Base-by-base conservation (phyloP, 805 yeast species). In the Sugiyamaella americana region DNA sequence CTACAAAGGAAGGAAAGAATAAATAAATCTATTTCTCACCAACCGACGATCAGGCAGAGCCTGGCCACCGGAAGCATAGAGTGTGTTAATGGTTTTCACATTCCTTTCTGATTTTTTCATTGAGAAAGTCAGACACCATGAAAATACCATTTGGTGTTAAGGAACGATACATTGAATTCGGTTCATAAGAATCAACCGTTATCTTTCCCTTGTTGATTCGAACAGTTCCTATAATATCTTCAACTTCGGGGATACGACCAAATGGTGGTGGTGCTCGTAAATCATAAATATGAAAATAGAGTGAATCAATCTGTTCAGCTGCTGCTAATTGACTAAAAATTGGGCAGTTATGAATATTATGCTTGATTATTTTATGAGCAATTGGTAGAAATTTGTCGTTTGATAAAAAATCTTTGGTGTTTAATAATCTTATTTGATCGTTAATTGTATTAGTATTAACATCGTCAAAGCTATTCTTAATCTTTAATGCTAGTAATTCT, bases 251-350 rank as follows among this genome's bases (percentile, higher is more conserved):
- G 11, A 73, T 75, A 53, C 93, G 70, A 29, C 82, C 82, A 50
- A 74, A 77, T 19, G 74, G 66, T 1, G 91, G 87, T 1, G 78
- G 72, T 40, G 72, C 76, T 49, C 93, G 70, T 51, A 81, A 70
- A 59, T 85, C 95, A 54, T 76, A 82, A 38, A 86, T 75, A 5
- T 88, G 87, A 82, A 83, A 76, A 60, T 66, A 79, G 0, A 74
- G 65, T 18, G 67, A 67, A 52, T 74, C 75, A 32, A 71, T 36
- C 6, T 44, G 52, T 37, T 65, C 64, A 26, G 60, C 61, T 0
- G 59, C 55, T 1, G 67, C 70, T 22, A 62, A 36, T 16, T 58
- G 53, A 20, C 44, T 23, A 46, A 56, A 64, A 4, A 51, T 37
- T 1, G 63, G 60, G 50, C 62, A 63, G 26, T 48, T 40, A 42